A percentile compares a stretch with the other conserved stretches of the same genome.
Conservation (phyloP, 108 stramenopile species). For the Cyclotella atomus region DNA sequence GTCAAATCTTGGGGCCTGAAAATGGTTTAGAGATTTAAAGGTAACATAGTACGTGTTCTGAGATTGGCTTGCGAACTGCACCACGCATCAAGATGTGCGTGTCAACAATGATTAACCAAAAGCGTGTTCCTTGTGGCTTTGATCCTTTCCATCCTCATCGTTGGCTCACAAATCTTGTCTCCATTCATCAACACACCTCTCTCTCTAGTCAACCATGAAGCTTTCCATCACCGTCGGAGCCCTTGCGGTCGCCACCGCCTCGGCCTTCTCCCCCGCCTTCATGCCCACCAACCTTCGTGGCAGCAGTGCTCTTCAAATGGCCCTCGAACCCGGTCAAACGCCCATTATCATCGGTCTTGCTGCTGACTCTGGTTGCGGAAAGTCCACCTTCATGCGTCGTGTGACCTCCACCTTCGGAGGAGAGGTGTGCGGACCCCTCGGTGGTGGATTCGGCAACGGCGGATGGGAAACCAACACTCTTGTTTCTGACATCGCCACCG, state of each 20-base stretch:
- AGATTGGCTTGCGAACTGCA: no score
- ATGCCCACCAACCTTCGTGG: constrained; percentile 60
- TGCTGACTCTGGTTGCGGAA: constrained; percentile 98
- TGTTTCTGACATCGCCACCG: constrained; percentile 95
- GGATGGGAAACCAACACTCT: constrained; percentile 99
- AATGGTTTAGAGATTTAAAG: no score
- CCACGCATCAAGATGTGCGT: no score
- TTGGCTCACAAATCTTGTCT: constrained; percentile 2
- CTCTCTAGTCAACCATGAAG: constrained; percentile 53
- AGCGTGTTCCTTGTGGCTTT: neutral
- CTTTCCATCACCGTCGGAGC: constrained; percentile 56
- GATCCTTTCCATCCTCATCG: neutral
- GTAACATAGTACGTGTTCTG: no score
- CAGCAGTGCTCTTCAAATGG: constrained; percentile 68
- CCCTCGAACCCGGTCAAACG: constrained; percentile 69
- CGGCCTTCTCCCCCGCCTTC: constrained; percentile 65
- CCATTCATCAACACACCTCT: neutral
- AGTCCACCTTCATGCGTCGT: constrained; percentile 98
- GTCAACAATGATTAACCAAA: neutral
- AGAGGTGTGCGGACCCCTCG: constrained; percentile 92
- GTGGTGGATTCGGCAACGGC: constrained; percentile 88
- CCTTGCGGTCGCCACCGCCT: constrained; percentile 56
- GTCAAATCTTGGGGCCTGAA: no score
- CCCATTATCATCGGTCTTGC: constrained; percentile 96
- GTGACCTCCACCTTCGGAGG: constrained; percentile 97